These are phyloP conservation scores for Polyplosphaeria fusca DNA, from an alignment of 495 filamentous ascomycete genomes.

Conservation along the genomic window DNA sequence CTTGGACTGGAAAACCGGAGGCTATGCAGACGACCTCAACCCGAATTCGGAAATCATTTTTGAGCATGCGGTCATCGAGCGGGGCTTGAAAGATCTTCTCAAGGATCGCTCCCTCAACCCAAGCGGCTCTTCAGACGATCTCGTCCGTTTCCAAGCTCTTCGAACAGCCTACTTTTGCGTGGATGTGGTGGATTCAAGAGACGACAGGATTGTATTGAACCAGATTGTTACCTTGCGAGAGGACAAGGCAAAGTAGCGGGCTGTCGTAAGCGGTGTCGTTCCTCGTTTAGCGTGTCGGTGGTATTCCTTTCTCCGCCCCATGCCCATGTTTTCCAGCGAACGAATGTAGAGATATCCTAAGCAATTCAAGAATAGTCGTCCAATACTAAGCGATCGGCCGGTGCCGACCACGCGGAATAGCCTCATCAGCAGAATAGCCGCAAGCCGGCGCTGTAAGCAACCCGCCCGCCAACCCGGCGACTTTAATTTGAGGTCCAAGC, in stretches of 20 bases:
- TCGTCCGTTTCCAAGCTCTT: constrained; percentile 87
- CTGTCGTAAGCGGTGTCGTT: background rate
- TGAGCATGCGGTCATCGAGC: constrained; percentile 75
- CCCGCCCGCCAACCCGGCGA: too few species aligned
- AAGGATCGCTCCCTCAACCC: constrained; percentile 56
- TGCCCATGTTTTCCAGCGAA: too few species aligned
- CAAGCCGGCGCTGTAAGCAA: too few species aligned
- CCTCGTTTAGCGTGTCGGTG: background rate
- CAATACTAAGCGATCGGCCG: too few species aligned
- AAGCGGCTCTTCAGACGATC: constrained; percentile 61
- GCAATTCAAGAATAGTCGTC: too few species aligned
- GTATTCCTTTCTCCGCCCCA: too few species aligned
- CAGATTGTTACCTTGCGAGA: constrained; percentile 92
- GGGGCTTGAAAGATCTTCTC: constrained; percentile 75
- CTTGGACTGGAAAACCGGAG: constrained; percentile 59
- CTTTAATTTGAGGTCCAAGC: too few species aligned
- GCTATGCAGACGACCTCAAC: constrained; percentile 81
- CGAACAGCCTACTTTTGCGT: constrained; percentile 83
- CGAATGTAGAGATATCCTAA: constrained; percentile 6
- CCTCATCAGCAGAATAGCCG: too few species aligned
- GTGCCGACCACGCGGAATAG: too few species aligned
- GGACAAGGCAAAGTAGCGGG: constrained; percentile 50
- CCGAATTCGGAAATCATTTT: constrained; percentile 78
- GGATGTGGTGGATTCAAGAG: constrained; percentile 70
- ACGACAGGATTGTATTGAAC: constrained; percentile 78